These are phyloP conservation scores for Colletotrichum lini DNA, from an alignment of 2,329 filamentous ascomycete species.

Conservation along the genomic window DNA sequence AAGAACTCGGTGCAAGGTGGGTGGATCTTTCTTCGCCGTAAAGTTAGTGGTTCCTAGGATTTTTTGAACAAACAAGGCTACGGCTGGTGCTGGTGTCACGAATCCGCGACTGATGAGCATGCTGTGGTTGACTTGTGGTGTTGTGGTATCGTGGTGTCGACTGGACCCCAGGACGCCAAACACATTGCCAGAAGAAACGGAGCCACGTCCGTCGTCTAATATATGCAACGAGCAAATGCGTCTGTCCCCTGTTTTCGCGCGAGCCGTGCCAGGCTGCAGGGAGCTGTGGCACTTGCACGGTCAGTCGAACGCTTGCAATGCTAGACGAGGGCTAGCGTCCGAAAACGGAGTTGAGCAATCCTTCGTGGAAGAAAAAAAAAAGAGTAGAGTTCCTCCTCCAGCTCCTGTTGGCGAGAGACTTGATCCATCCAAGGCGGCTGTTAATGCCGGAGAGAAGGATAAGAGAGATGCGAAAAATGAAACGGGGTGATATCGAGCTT, in stretches of 20 bases:
- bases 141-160: no score
- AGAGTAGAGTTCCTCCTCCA: background rate
- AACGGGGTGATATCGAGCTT: no score
- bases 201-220: slow-evolving; percentile 1
- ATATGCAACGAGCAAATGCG: background rate
- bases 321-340: background rate
- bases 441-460: slow-evolving; percentile 2
- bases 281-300: slow-evolving; percentile 22
- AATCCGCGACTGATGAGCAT: no score
- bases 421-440: slow-evolving; percentile 8
- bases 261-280: slow-evolving; percentile 13
- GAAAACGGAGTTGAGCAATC: background rate
- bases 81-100: no score
- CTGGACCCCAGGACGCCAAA: no score
- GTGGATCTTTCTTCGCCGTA: background rate
- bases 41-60: background rate
- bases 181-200: background rate
- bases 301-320: slow-evolving; percentile 3
- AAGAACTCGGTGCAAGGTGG: background rate
- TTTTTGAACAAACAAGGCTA: no score
- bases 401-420: slow-evolving; percentile 10
- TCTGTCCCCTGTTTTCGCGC: slow-evolving; percentile 1
- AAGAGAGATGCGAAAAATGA: background rate
- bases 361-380: background rate
- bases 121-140: no score